These are phyloP conservation scores for Rhodotorula sp. DNA, from an alignment of 1,284 basidiomycete genomes.

Conservation along the genomic window DNA sequence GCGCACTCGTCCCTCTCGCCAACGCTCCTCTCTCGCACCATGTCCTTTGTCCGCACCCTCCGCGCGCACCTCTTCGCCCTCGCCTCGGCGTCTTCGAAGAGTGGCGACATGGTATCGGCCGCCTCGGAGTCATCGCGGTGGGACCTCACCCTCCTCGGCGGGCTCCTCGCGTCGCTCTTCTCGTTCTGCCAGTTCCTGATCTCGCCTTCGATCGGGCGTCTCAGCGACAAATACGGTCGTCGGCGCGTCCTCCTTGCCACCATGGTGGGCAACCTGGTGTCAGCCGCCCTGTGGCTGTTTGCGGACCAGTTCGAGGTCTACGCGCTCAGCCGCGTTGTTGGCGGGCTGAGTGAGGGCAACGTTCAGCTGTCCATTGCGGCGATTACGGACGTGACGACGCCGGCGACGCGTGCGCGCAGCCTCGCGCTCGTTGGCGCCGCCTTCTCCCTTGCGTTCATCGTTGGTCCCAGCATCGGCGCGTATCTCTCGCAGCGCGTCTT, in stretches of 20 bases:
- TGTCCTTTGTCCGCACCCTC: conserved; percentile 23
- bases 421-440: conserved; percentile 91
- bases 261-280: conserved; percentile 88
- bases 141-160: conserved; percentile 45
- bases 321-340: conserved; percentile 81
- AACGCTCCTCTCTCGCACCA: conserved; percentile 32
- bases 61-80: conserved; percentile 31
- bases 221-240: conserved; percentile 76
- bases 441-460: conserved; percentile 83
- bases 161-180: conserved; percentile 46
- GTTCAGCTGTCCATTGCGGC: conserved; percentile 65
- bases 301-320: conserved; percentile 78
- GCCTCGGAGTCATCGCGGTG: conserved; percentile 6
- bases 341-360: conserved; percentile 57
- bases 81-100: background rate
- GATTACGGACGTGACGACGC: conserved; percentile 79
- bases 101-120: background rate
- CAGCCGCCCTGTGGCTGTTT: conserved; percentile 81
- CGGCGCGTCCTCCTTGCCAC: conserved; percentile 74
- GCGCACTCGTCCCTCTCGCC: background rate
- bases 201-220: conserved; percentile 73
- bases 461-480: conserved; percentile 63
- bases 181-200: conserved; percentile 76
- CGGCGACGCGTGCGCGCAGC: conserved; percentile 62
- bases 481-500: conserved; percentile 53